These are phyloP conservation scores for Elsinoe perseae DNA, from an alignment of 2,329 filamentous ascomycete species.

Conservation along the genomic window DNA sequence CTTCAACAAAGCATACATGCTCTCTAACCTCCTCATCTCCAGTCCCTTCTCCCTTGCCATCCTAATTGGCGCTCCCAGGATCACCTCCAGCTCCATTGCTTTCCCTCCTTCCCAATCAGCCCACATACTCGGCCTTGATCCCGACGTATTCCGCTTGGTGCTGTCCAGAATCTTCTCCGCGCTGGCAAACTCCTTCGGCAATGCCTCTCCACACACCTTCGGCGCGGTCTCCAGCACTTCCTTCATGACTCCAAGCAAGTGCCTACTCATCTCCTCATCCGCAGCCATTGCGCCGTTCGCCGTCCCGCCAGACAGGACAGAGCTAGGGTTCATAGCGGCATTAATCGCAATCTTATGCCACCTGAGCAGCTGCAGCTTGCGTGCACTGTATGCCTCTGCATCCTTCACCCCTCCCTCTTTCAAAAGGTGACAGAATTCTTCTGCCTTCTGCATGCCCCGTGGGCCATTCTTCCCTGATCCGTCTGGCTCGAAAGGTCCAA, in stretches of 20 bases:
- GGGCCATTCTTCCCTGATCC: slow-evolving; percentile 30
- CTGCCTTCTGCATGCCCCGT: slow-evolving; percentile 33
- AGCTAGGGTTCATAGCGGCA: slow-evolving; percentile 64
- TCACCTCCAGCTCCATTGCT: slow-evolving; percentile 63
- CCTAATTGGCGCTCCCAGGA: slow-evolving; percentile 61
- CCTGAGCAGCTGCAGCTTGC: slow-evolving; percentile 60
- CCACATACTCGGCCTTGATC: slow-evolving; percentile 57
- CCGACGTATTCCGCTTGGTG: slow-evolving; percentile 54
- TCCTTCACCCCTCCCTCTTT: slow-evolving; percentile 57
- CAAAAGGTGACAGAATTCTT: slow-evolving; percentile 48
- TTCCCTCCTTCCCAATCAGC: slow-evolving; percentile 61
- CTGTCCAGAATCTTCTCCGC: slow-evolving; percentile 57
- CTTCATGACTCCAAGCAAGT: slow-evolving; percentile 59
- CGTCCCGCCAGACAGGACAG: slow-evolving; percentile 57
- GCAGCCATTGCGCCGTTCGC: slow-evolving; percentile 59
- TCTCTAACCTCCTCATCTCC: slow-evolving; percentile 60
- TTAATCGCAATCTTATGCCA: slow-evolving; percentile 77
- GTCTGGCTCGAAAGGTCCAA: slow-evolving; percentile 56
- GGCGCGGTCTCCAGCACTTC: slow-evolving; percentile 61
- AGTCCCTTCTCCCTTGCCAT: slow-evolving; percentile 56
- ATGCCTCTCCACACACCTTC: slow-evolving; percentile 52
- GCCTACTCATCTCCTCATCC: slow-evolving; percentile 54
- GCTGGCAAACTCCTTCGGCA: slow-evolving; percentile 53
- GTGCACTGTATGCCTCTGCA: slow-evolving; percentile 55
- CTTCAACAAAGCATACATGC: slow-evolving; percentile 56